Base-by-base conservation (phyloP, 192 early-diverging fungal genomes). In the Coemansia pectinata region DNA sequence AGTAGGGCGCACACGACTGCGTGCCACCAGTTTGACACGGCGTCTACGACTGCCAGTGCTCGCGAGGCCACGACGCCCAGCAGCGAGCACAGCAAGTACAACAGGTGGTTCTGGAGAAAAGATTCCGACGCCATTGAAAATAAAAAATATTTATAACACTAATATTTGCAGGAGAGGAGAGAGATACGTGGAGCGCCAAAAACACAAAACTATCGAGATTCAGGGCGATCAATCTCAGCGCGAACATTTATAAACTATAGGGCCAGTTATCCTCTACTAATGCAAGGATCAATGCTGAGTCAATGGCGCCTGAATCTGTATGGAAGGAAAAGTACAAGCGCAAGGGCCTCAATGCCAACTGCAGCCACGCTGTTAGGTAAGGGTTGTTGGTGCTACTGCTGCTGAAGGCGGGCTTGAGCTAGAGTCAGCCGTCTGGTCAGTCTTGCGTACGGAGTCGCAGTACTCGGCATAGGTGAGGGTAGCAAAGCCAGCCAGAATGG, bases 401-500 rank as follows among this genome's bases (percentile, higher is more conserved):
- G n/a, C 10, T 1, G 41, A 15, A 11, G 41, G 41, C 14, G 41
- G 41, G 41, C 12, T 42, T 42, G 42, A 44, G 42, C 31, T 14
- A 36, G 57, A 7, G 61, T 33, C 25, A 25, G 53, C 9, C 41
- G n/a, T 45, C 17, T 62, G 45, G 29, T 48, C 21, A 23, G 62
- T 52, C 58, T 78, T 78, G 60, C 66, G 72, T 62, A 78, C 61
- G 8, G 70, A 75, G 25, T 83, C 81, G 34, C 63, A 65, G 64
- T 72, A 78, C 48, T 83, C 81, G 21, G 81, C 76, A 27, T 69
- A 71, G 5, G 78, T 84, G 27, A 90, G 79, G 44, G 85, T 70
- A 9, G 65, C 70, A 70, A 90, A 90, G 34, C 87, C 88, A 9
- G 70, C 55, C 7, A 90, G 70, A 40, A 89, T 90, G 39, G 81